Conservation (phyloP, 164 flowering plant species). For the Hamamelis virginiana region DNA sequence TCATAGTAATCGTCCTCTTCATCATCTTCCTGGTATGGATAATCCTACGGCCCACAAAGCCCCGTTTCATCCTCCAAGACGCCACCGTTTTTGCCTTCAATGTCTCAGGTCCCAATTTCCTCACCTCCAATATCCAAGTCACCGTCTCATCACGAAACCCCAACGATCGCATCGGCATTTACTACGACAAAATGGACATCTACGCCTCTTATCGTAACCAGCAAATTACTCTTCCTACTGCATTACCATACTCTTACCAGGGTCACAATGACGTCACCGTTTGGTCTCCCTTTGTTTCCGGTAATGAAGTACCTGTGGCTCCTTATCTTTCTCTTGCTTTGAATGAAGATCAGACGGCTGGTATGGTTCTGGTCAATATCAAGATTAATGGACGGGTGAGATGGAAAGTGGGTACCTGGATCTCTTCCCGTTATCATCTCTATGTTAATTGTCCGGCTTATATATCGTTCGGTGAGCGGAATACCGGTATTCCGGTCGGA, state of each 20-base stretch:
- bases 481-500: constrained; percentile 2
- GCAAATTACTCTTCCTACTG: constrained; percentile 26
- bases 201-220: constrained; percentile 34
- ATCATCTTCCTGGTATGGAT: constrained; percentile 26
- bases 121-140: constrained; percentile 29
- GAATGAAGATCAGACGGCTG: constrained; percentile 23
- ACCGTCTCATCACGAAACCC: constrained; percentile 34
- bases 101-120: constrained; percentile 16
- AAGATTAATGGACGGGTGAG: constrained; percentile 25
- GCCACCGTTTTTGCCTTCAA: constrained; percentile 32
- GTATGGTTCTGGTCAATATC: constrained; percentile 26
- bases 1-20: constrained; percentile 11
- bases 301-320: constrained; percentile 28
- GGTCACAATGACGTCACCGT: constrained; percentile 25
- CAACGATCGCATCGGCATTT: constrained; percentile 29
- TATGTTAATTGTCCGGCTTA: constrained; percentile 35
- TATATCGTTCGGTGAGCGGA: constrained; percentile 15
- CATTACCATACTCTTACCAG: constrained; percentile 28
- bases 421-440: constrained; percentile 25
- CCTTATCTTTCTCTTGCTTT: constrained; percentile 20
- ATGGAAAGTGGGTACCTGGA: constrained; percentile 35
- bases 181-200: constrained; percentile 24
- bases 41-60: constrained; percentile 27
- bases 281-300: constrained; percentile 39
- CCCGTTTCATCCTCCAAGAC: constrained; percentile 37